These are phyloP conservation scores for Plantago lanceolata DNA, from an alignment of 305 asterid genomes.

Conservation along the genomic window DNA sequence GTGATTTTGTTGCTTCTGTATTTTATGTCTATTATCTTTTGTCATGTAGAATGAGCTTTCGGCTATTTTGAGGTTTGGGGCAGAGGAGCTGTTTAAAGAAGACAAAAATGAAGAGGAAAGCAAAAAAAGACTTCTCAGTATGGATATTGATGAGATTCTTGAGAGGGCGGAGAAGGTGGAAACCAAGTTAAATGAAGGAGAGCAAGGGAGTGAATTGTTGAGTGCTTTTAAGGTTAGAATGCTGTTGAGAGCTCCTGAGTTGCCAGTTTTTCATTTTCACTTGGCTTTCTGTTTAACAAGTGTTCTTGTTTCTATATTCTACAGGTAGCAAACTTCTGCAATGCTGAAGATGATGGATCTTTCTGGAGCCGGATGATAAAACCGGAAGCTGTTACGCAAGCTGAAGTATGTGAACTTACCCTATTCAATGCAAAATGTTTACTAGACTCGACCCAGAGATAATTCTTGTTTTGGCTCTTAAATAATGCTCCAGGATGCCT, in stretches of 20 bases:
- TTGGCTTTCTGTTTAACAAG: slow-evolving; percentile 14
- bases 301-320: slow-evolving; percentile 20
- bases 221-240: slow-evolving; percentile 82
- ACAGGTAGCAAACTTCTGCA: slow-evolving; percentile 94
- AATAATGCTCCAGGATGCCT: slow-evolving; percentile 55
- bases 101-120: slow-evolving; percentile 92
- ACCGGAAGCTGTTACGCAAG: slow-evolving; percentile 78
- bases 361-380: slow-evolving; percentile 99
- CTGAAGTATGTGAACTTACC: slow-evolving; percentile 56
- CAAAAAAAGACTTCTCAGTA: slow-evolving; percentile 86
- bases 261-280: slow-evolving; percentile 4
- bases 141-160: slow-evolving; percentile 98
- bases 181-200: slow-evolving; percentile 65
- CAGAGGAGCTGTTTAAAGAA: slow-evolving; percentile 95
- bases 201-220: slow-evolving; percentile 77
- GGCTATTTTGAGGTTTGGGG: slow-evolving; percentile 97
- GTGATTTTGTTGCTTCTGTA: neutral
- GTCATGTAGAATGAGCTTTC: slow-evolving; percentile 85
- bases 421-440: slow-evolving; percentile 23
- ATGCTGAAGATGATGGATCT: slow-evolving; percentile 94
- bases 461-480: slow-evolving; percentile 22
- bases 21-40: slow-evolving; percentile 21
- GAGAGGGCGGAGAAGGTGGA: slow-evolving; percentile 99
- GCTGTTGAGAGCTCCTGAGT: neutral
- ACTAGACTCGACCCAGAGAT: slow-evolving; percentile 15